Conservation (phyloP, 2,329 filamentous ascomycete species). For the Cercospora berteroae region DNA sequence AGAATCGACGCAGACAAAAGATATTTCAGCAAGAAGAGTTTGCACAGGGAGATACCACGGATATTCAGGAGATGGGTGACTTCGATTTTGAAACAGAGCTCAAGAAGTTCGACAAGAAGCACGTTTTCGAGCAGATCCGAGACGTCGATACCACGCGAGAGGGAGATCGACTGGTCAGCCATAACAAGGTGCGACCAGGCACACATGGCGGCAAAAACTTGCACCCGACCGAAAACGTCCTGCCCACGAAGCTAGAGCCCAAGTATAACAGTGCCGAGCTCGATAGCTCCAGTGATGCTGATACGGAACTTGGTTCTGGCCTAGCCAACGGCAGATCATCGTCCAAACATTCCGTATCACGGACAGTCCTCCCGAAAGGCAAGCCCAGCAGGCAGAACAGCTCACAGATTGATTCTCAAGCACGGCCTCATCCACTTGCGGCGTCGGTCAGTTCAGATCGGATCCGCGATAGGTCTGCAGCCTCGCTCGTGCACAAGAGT, state of each 20-base stretch:
- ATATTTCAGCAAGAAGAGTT: constrained; percentile 71
- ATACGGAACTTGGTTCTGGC: constrained; percentile 38
- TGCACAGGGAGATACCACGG: constrained; percentile 94
- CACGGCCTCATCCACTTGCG: constrained; percentile 32
- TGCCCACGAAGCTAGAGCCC: constrained; percentile 55
- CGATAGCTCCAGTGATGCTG: constrained; percentile 37
- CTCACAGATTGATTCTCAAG: constrained; percentile 37
- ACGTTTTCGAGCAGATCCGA: constrained; percentile 86
- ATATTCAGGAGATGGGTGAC: constrained; percentile 88
- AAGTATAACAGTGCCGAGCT: constrained; percentile 32
- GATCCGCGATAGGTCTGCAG: constrained; percentile 27
- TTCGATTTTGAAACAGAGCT: constrained; percentile 90
- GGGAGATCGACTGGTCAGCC: constrained; percentile 82
- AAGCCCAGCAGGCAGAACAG: constrained; percentile 42
- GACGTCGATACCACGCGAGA: constrained; percentile 88
- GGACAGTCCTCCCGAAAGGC: constrained; percentile 30
- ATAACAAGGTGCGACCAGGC: constrained; percentile 66
- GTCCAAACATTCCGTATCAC: constrained; percentile 32
- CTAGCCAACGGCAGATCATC: constrained; percentile 37
- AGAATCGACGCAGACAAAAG: constrained; percentile 47
- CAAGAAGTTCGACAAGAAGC: constrained; percentile 91
- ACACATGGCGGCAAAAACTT: constrained; percentile 75
- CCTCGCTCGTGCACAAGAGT: constrained; percentile 26
- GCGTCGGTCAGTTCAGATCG: constrained; percentile 34
- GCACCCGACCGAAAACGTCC: constrained; percentile 87